phyloP scores from a whole-genome alignment of 2,329 filamentous ascomycete species.

The Aspergillus felis region DNA sequence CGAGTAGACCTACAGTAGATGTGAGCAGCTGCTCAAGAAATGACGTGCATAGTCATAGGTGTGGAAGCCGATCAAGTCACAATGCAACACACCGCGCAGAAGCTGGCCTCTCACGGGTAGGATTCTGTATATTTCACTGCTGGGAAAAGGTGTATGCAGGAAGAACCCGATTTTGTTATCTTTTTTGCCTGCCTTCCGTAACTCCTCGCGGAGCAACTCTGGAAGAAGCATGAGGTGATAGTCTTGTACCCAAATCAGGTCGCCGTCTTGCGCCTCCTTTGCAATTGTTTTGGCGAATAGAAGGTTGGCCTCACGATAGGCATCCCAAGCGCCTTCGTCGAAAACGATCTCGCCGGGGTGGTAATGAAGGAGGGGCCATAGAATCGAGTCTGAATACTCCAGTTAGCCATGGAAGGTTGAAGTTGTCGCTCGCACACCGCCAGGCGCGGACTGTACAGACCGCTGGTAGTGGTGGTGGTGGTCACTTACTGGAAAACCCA shows the following conservation, averaged over 20 bases:
- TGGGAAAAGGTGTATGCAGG: conserved; percentile 94
- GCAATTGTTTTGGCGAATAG: conserved; percentile 86
- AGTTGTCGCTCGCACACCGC: background rate
- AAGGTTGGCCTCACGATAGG: conserved; percentile 88
- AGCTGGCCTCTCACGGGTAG: conserved; percentile 88
- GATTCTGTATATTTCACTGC: conserved; percentile 94
- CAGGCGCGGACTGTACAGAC: background rate
- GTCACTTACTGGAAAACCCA: conserved; percentile 76
- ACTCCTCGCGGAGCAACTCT: conserved; percentile 87
- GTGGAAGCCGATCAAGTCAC: conserved; percentile 95
- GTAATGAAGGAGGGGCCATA: conserved; percentile 98
- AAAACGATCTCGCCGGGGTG: conserved; percentile 98
- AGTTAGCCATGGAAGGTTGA: background rate
- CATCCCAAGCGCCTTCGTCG: conserved; percentile 89
- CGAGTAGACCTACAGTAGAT: conserved; percentile 62
- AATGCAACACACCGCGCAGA: conserved; percentile 81
- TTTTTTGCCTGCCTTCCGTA: conserved; percentile 66
- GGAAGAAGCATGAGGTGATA: conserved; percentile 98
- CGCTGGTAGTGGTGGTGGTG: background rate
- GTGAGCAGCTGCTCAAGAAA: conserved; percentile 89
- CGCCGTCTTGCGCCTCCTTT: conserved; percentile 84
- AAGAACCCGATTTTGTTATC: conserved; percentile 99
- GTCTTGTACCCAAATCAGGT: conserved; percentile 97
- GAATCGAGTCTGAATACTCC: conserved; percentile 69
- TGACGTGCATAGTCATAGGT: conserved; percentile 99